phyloP scores from a whole-genome alignment of 371 early-diverging fungal genomes.

The Synchytrium microbalum region DNA sequence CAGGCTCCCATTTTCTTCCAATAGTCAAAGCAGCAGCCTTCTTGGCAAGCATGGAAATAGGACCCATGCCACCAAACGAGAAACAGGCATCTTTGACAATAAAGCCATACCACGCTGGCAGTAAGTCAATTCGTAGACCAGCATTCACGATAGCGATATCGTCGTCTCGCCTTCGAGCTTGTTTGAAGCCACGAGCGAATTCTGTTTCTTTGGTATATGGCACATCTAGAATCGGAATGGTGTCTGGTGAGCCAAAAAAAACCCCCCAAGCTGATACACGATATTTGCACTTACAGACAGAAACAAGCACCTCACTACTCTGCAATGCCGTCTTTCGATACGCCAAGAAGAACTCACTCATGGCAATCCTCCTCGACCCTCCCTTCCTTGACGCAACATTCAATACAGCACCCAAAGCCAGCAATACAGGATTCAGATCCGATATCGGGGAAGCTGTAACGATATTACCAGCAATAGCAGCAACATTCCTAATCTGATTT shows the following conservation, averaged over 20 bases:
- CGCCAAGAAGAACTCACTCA: constrained; percentile 62
- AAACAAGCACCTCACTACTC: constrained; percentile 48
- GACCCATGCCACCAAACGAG: constrained; percentile 69
- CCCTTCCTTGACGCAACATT: not conserved
- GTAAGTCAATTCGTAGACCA: constrained; percentile 48
- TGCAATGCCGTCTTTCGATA: constrained; percentile 63
- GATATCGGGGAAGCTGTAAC: constrained; percentile 74
- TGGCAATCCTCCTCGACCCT: constrained; percentile 33
- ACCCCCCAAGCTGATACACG: too few species aligned
- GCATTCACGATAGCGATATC: constrained; percentile 76
- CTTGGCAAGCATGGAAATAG: constrained; percentile 12
- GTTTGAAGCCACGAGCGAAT: constrained; percentile 62
- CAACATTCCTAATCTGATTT: constrained; percentile 69
- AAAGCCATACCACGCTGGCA: constrained; percentile 16
- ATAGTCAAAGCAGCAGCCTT: not conserved
- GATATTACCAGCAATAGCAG: constrained; percentile 70
- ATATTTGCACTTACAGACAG: constrained; percentile 21
- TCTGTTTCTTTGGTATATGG: constrained; percentile 48
- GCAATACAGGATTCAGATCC: constrained; percentile 69
- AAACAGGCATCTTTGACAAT: constrained; percentile 44
- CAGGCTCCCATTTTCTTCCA: not conserved
- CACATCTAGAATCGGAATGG: constrained; percentile 26
- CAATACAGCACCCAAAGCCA: constrained; percentile 29
- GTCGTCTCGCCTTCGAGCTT: constrained; percentile 70
- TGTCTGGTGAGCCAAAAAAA: too few species aligned